Evolutionary conservation across 2,329 filamentous ascomycete species (phyloP), one percentile per base, ranked within the genome.

Genomic region (Ophiosphaerella narmari): DNA sequence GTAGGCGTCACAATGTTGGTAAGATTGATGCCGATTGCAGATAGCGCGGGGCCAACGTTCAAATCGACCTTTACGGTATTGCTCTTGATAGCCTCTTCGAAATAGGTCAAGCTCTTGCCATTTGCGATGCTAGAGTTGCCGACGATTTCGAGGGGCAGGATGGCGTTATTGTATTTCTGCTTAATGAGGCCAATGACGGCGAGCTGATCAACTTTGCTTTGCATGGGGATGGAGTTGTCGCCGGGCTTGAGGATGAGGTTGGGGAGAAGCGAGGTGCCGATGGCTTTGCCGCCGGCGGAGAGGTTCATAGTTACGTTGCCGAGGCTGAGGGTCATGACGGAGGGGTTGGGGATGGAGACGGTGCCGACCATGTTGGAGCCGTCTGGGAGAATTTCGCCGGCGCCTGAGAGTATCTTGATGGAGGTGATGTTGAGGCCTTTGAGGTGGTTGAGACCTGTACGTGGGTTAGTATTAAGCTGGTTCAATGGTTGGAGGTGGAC

Each of bases 281-380:
- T 77, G 1, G 74, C 55, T 38, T 71, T 58, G 39, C 75, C 78
- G 38, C 80, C 76, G 44, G 86, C 77, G 60, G 76, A 82, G 64
- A 84, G 84, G 70, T 78, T 73, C 71, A 88, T 86, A 24, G 81
- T 81, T 32, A 83, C 76, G 61, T 88, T 86, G 60, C 87, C 87
- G 77, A 89, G 81, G 31, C 86, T 80, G 44, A 89, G 77, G n/a
- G 80, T 83, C 65, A 87, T 78, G 43, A 82, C 72, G 1, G 86
- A 87, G 6, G 78, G 79, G 69, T 89, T 90, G 57, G 84, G 85
- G 43, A 89, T 85, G 48, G 76, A 75, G 49, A 81, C 79, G 12
- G 75, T 80, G 59, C 80, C 86, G 43, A 79, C 73, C 73, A 89
- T 86, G 74, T 88, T 89, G 65, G 80, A 78, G 55, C 76, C 79